Conservation (phyloP, 306 rosid species). For the Spatholobus suberectus region DNA sequence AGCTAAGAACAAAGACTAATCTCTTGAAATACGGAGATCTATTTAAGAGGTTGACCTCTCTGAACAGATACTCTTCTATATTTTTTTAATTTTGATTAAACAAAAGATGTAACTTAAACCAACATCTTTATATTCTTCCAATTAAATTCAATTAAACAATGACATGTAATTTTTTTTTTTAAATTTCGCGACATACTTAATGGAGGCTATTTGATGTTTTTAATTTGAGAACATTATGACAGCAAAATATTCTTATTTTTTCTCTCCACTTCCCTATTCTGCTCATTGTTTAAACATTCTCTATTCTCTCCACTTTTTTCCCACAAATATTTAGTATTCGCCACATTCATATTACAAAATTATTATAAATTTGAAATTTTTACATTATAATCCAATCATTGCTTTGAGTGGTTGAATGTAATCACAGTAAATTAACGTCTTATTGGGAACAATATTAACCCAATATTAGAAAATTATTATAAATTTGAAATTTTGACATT, state of each 20-base stretch:
- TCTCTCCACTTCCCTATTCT: neutral
- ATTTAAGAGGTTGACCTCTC: no score
- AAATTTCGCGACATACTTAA: no score
- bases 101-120: no score
- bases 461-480: neutral
- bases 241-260: neutral
- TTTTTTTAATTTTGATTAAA: no score
- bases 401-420: neutral
- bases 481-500: neutral
- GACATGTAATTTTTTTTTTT: no score
- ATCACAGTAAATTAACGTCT: neutral
- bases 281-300: neutral
- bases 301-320: neutral
- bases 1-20: no score
- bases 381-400: slow-evolving; percentile 1
- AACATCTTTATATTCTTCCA: no score
- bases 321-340: neutral
- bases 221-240: neutral
- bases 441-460: neutral
- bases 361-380: neutral
- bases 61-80: no score
- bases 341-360: neutral
- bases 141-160: no score
- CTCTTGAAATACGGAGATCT: no score
- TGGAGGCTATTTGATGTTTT: no score